A percentile compares a stretch with the other conserved stretches of the same genome.
phyloP scores from a whole-genome alignment of 768 basidiomycete genomes.

The Multifurca ochricompacta region DNA sequence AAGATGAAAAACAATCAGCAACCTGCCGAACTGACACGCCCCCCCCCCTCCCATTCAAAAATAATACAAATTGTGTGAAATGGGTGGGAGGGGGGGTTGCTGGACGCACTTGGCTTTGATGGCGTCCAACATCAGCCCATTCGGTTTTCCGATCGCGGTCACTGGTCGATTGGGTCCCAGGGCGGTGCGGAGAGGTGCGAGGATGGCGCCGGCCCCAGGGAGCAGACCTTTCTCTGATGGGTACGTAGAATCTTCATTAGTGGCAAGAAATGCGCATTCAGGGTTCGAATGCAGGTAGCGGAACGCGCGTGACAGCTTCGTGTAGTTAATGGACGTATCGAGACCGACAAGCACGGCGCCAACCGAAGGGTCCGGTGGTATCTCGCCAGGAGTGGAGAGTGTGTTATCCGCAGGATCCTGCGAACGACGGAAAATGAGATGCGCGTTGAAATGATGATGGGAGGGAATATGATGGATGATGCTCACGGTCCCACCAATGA shows the following conservation, averaged over 20 bases:
- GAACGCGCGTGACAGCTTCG: conserved; percentile 88
- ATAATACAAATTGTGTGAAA: not conserved
- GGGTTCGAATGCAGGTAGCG: conserved; percentile 79
- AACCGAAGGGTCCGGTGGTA: conserved; percentile 67
- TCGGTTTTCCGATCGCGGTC: conserved; percentile 84
- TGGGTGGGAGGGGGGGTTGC: not conserved
- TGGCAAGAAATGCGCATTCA: conserved; percentile 77
- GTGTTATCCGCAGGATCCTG: conserved; percentile 84
- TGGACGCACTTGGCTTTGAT: conserved; percentile 64
- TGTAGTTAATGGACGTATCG: conserved; percentile 83
- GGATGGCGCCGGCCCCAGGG: conserved; percentile 81
- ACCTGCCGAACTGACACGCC: conserved; percentile 5
- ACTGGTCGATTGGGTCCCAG: conserved; percentile 51
- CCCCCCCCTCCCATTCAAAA: too few species aligned
- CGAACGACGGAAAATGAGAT: conserved; percentile 6
- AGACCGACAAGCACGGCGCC: conserved; percentile 94
- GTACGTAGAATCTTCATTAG: conserved; percentile 90
- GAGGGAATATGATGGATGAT: not conserved
- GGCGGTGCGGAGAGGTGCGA: conserved; percentile 72
- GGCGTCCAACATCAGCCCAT: conserved; percentile 85
- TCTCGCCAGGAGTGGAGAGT: conserved; percentile 61
- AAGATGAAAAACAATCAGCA: not conserved
- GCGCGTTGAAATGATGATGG: conserved; percentile 3
- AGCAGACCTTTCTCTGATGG: conserved; percentile 65
- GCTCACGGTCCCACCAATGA: conserved; percentile 79